Base-by-base conservation (phyloP, 2,329 filamentous ascomycete species). In the Cylindrodendrum hubeiense region DNA sequence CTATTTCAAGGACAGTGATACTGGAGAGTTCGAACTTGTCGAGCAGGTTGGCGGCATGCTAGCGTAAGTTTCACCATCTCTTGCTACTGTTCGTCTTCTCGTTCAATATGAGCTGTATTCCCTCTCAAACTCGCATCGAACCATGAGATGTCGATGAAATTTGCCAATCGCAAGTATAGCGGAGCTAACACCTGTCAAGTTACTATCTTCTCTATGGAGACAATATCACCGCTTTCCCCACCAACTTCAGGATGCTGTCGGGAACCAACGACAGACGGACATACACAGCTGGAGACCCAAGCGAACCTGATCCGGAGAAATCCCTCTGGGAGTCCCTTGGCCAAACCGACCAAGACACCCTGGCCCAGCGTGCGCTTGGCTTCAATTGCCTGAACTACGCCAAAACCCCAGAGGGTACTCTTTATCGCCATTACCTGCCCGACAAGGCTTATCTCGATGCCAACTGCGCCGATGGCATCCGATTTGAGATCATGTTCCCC, bases 361-460 rank as follows among this genome's bases (percentile, higher is more conserved):
- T 98, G 39, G 83, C 82, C 54, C 92, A 97, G 83, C 94, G 95
- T 67, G 93, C 95, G 10, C 74, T 98, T 28, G 95, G 96, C 4
- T 97, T 97, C 87, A 98, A 98, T 85, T 98, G 96, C 81, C 82
- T 99, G 66, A 91, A 98, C 87, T 98, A 98, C 77, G 74, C 73
- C 33, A 83, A 80, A 24, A 73, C 79, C 0, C 83, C 92, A 2
- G 94, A 97, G 79, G 86, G 87, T 2, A 92, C 94, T 15, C 86
- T 97, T 37, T 92, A 89, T 79, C 93, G 95, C 70, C 95, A 97
- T 79, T 90, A 88, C 77, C 75, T 98, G 72, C 95, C 95, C 0
- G 87, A 91, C 73, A 97, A 97, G 85, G 80, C 81, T 0, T 97
- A 89, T 76, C 85, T 97, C 37, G 94, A 98, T 75, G 86, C 85